phyloP scores from a whole-genome alignment of 176 grass and related monocot species.

The Cenchrus americanus region DNA sequence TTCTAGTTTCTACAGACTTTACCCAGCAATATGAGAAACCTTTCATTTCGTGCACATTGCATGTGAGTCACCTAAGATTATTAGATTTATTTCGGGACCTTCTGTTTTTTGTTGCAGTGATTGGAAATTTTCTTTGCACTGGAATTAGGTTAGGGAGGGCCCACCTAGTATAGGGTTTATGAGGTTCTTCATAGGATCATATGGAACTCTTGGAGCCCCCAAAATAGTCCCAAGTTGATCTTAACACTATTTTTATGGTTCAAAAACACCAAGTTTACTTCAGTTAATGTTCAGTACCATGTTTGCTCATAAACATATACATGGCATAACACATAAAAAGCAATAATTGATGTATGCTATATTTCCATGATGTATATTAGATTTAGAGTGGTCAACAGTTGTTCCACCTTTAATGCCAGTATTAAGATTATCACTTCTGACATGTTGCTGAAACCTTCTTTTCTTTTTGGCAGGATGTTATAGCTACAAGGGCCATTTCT shows the following conservation, averaged over 20 bases:
- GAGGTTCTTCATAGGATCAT: not conserved
- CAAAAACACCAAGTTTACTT: not conserved
- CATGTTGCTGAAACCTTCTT: slow-evolving; percentile 21
- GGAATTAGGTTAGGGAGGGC: not conserved
- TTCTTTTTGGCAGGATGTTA: slow-evolving; percentile 35
- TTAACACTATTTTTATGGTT: not conserved
- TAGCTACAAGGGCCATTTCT: slow-evolving; percentile 20
- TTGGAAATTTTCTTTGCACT: not conserved
- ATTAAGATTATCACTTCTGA: not conserved
- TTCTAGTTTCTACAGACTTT: slow-evolving; percentile 10
- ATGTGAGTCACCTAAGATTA: not conserved
- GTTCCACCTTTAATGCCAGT: not conserved
- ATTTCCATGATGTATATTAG: not conserved
- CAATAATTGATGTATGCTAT: slow-evolving; percentile 4
- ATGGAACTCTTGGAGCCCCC: not conserved
- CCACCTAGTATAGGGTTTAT: not conserved
- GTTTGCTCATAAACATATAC: not conserved
- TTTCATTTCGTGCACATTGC: not conserved
- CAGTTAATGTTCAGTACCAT: not conserved
- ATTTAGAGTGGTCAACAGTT: slow-evolving; percentile 1
- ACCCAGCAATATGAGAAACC: not conserved
- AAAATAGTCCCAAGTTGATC: not conserved
- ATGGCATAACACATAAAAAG: not conserved
- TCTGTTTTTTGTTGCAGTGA: not conserved
- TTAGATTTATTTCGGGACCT: not conserved